phyloP scores from a whole-genome alignment of 2,329 filamentous ascomycete species.

The Sporothrix curviconia region DNA sequence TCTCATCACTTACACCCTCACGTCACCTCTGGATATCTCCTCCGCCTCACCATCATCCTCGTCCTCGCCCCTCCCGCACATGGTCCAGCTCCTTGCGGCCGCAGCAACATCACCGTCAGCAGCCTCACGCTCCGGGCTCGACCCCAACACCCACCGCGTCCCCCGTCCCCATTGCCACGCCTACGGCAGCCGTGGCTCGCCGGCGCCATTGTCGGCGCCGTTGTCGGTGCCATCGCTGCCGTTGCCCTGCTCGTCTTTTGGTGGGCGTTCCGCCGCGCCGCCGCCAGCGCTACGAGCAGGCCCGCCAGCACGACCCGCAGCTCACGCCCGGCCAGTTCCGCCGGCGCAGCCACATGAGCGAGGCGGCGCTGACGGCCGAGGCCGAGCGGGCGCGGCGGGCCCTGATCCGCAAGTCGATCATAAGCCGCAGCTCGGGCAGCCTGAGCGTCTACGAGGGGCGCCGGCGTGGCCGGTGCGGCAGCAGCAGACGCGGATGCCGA shows the following conservation, averaged over 20 bases:
- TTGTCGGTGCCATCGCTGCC: conserved; percentile 20
- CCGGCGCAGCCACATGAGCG: conserved; percentile 25
- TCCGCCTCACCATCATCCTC: background rate
- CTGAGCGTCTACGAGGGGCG: conserved; percentile 10
- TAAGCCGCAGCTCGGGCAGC: conserved; percentile 20
- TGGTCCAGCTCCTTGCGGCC: too few relatives aligned
- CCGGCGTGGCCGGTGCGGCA: too few relatives aligned
- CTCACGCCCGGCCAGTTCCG: conserved; percentile 20
- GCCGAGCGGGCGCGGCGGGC: conserved; percentile 33
- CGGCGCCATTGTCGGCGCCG: conserved; percentile 22
- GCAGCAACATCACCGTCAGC: background rate
- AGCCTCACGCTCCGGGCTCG: background rate
- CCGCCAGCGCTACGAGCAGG: conserved; percentile 22
- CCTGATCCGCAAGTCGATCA: conserved; percentile 40
- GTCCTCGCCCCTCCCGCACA: too few relatives aligned
- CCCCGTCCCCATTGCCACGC: too few relatives aligned
- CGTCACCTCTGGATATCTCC: too few relatives aligned
- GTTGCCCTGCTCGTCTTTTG: background rate
- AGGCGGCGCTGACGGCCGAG: conserved; percentile 23
- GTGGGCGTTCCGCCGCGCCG: background rate
- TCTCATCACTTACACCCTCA: too few relatives aligned
- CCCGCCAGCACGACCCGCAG: conserved; percentile 23
- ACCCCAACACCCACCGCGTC: too few relatives aligned
- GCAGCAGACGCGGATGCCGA: too few relatives aligned
- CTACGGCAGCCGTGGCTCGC: conserved; percentile 4